Base-by-base conservation (phyloP, 768 basidiomycete species). In the Lactifluus echinatus region DNA sequence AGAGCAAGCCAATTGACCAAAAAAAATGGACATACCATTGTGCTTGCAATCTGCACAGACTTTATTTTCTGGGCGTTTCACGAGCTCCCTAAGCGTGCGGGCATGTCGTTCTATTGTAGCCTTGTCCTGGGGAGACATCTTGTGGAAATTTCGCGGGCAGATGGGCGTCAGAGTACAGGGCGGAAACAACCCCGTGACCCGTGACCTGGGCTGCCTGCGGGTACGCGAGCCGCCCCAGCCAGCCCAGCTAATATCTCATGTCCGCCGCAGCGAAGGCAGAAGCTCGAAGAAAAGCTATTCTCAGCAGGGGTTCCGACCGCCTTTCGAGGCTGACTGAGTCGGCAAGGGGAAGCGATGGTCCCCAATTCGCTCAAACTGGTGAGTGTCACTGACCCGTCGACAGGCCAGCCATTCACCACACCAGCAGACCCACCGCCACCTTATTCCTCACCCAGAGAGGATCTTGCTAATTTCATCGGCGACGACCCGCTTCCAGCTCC, bases 21-120 rank as follows among this genome's bases (percentile, higher is more conserved):
- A n/a, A 33, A n/a, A 43, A 37, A 24, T 19, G 29, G n/a, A 71
- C 84, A 34, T 64, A 90, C 94, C 95, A 70, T 96, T 94, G 60
- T 89, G 84, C 70, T 96, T 95, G 76, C 95, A 99, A 67, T 99
- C 95, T 1, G 91, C 92, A 63, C 95, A 99, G 39, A 88, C 70
- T 72, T 93, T 97, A 74, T 97, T 99, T 61, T 94, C 92, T 17
- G 89, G 86, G 45, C 75, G 76, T 69, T 90, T 96, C 50, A 99
- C 82, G 29, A 97, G 78, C 64, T 91, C 95, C 45, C 93, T 78
- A 12, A 99, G 80, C 5, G 81, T 85, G 55, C 79, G 79, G 19
- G 92, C 75, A 67, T 91, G 82, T 57, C 81, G 74, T 57, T 95
- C 93, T 4, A 87, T 89, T 0, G 87, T 93, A 0, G 87, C 81